Evolutionary conservation across 331 rosid genomes (phyloP).

Genomic region (Stylosanthes scabra): DNA sequence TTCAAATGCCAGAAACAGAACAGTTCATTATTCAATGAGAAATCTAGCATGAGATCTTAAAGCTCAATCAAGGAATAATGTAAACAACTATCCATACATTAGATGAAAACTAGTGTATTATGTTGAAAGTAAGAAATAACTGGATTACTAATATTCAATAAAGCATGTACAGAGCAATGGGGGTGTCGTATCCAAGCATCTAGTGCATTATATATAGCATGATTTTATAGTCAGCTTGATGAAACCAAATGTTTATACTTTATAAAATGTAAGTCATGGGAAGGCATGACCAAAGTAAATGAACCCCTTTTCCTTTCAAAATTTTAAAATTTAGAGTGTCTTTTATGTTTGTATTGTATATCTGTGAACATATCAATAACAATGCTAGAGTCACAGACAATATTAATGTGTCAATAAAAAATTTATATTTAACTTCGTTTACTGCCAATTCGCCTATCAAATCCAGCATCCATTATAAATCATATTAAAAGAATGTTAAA

Average conservation of each 20-base stretch:
- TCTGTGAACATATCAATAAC: too few species aligned
- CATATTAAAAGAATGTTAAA: conserved; percentile 12
- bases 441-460: conserved; percentile 28
- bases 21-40: conserved; percentile 13
- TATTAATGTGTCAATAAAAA: neutral
- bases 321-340: too few species aligned
- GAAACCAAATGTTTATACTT: neutral
- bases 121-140: conserved; percentile 17
- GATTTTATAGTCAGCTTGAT: too few species aligned
- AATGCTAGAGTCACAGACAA: neutral
- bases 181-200: too few species aligned
- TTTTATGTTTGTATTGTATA: too few species aligned
- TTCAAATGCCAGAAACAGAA: conserved; percentile 29
- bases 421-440: conserved; percentile 12
- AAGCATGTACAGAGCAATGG: too few species aligned
- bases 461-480: conserved; percentile 12
- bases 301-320: neutral
- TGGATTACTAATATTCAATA: neutral
- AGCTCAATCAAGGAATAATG: conserved; percentile 13
- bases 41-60: conserved; percentile 15
- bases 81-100: conserved; percentile 2
- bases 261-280: neutral
- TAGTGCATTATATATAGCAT: too few species aligned
- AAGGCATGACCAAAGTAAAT: neutral
- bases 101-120: conserved; percentile 13